A percentile compares a stretch with the other conserved stretches of the same genome.
Evolutionary conservation across 176 grass and related monocot genomes (phyloP).

Genomic region (Tuctoria greenei): DNA sequence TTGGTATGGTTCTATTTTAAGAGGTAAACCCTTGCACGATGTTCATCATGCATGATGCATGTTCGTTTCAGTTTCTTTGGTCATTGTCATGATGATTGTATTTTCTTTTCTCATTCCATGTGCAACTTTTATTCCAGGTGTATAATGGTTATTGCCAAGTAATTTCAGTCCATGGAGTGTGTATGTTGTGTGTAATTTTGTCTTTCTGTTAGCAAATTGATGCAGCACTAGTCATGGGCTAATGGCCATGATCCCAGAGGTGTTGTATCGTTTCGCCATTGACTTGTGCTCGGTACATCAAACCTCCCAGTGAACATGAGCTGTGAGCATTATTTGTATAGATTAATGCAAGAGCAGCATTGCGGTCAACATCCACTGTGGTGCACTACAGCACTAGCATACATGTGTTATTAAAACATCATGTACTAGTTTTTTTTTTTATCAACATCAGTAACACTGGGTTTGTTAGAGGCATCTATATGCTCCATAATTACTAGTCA

Average conservation of each 20-base stretch:
- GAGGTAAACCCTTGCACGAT: constrained; percentile 58
- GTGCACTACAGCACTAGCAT: not conserved
- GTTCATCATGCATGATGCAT: not conserved
- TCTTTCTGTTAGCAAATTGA: no score
- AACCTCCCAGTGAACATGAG: not conserved
- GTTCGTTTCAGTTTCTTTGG: not conserved
- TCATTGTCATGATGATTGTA: not conserved
- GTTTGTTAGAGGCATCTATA: constrained; percentile 17
- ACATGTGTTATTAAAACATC: not conserved
- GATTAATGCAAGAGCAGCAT: not conserved
- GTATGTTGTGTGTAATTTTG: not conserved
- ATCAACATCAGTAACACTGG: not conserved
- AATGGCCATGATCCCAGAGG: not conserved
- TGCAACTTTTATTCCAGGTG: not conserved
- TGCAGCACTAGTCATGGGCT: not conserved
- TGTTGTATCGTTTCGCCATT: not conserved
- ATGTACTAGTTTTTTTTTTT: not conserved
- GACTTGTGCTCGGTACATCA: not conserved
- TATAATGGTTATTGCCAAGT: not conserved
- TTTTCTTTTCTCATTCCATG: not conserved
- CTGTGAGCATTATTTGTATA: not conserved
- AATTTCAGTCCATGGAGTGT: not conserved
- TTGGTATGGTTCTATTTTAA: constrained; percentile 94
- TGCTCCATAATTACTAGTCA: constrained; percentile 1
- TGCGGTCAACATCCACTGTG: not conserved